Base-by-base conservation (phyloP, 2,329 filamentous ascomycete genomes). In the Trichoderma atrobrunneum region DNA sequence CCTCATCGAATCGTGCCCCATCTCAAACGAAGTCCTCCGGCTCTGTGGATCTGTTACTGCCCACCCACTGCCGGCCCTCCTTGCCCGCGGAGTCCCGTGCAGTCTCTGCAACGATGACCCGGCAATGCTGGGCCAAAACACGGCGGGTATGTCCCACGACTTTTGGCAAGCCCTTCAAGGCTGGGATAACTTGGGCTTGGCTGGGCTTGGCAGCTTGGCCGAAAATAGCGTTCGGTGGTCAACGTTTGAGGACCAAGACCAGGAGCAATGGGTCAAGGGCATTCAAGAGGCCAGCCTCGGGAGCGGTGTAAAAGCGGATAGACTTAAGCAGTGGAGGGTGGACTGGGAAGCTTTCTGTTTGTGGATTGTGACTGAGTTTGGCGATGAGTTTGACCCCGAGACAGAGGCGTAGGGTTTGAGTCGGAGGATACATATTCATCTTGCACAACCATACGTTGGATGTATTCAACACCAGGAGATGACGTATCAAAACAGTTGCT, bases 161-260 rank as follows among this genome's bases (percentile, higher is more conserved):
- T 97, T 97, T 81, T 98, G 94, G 93, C 94, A 97, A 81, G 92
- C 93, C 1, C 84, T 98, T 24, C 94, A 97, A 81, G 95, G 93
- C 0, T 96, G 95, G 89, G 92, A 97, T 72, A 97, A 97, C 78
- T 87, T 98, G 16, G 96, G 95, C 0, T 86, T 98, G 3, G 94
- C 93, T 12, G 95, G 95, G 0, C 83, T 98, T 67, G 95, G 92
- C 0, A 92, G 91, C 72, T 86, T 99, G 76, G 95, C 94, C 0
- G 94, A 98, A 85, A 98, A 97, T 79, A 97, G 93, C 75, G 90
- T 98, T 59, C 88, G 93, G 54, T 98, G 94, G 93, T 92, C 94
- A 10, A 92, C 91, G 26, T 97, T 95, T 77, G 94, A 97, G 79
- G 94, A 98, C 76, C 90, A 94, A 79, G 87, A 82, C 24, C 81